These are phyloP conservation scores for Capsicum rhomboideum DNA, from an alignment of 257 asterid species.

Conservation along the genomic window DNA sequence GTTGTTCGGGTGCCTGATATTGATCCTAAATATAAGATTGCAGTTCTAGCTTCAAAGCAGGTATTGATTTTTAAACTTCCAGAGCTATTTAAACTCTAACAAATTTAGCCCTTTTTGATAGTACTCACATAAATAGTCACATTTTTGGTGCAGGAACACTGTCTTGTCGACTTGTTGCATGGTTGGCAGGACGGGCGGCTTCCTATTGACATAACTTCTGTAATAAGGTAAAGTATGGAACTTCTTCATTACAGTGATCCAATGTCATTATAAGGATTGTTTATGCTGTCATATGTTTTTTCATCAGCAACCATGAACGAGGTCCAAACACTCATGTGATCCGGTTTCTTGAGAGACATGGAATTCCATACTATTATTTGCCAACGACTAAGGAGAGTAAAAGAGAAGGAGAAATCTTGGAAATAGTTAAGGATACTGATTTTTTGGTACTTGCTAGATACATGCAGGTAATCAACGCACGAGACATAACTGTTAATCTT, in stretches of 20 bases:
- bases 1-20: slow-evolving; percentile 67
- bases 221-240: slow-evolving; percentile 49
- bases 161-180: slow-evolving; percentile 83
- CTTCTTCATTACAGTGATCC: background rate
- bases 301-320: slow-evolving; percentile 83
- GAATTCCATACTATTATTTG: slow-evolving; percentile 74
- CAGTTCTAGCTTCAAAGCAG: slow-evolving; percentile 87
- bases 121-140: background rate
- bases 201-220: slow-evolving; percentile 72
- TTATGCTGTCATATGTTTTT: slow-evolving; percentile 3
- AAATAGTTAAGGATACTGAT: slow-evolving; percentile 74
- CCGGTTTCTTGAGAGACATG: slow-evolving; percentile 79
- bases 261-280: slow-evolving; percentile 5
- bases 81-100: background rate
- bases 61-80: slow-evolving; percentile 17
- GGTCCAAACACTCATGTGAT: slow-evolving; percentile 75
- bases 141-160: slow-evolving; percentile 59
- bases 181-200: slow-evolving; percentile 85
- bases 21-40: slow-evolving; percentile 79
- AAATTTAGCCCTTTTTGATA: background rate
- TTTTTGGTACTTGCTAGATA: slow-evolving; percentile 93
- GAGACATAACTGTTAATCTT: background rate
- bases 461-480: slow-evolving; percentile 67
- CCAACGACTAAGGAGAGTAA: slow-evolving; percentile 15
- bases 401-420: slow-evolving; percentile 39